Evolutionary conservation across 139 green algal genomes (phyloP).

Genomic region (Asterochloris sp.): DNA sequence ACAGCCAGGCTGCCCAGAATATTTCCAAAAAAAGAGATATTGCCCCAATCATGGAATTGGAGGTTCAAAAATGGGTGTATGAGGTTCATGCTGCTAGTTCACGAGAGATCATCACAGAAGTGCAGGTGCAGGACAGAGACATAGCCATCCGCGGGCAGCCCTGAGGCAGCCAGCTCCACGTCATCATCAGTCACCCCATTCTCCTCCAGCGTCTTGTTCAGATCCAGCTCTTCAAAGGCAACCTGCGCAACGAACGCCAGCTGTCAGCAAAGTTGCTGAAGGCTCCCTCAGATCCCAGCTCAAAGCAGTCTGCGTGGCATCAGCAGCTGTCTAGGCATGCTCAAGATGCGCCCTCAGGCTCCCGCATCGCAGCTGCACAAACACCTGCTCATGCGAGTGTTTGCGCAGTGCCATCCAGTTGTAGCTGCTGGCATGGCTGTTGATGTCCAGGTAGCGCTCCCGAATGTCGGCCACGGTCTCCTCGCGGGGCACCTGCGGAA

Average conservation of each 20-base stretch:
- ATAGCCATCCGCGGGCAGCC: conserved; percentile 50
- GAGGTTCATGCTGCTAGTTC: too few species aligned
- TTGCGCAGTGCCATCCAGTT: conserved; percentile 66
- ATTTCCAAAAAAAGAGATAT: not conserved
- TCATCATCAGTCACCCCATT: conserved; percentile 63
- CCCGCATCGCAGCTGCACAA: not conserved
- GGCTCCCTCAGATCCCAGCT: not conserved
- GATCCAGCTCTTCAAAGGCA: conserved; percentile 53
- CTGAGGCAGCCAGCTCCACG: conserved; percentile 43
- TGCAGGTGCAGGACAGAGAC: conserved; percentile 71
- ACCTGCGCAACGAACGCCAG: conserved; percentile 1
- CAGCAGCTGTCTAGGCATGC: not conserved
- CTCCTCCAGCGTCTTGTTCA: conserved; percentile 62
- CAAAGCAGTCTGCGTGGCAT: not conserved
- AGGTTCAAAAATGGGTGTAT: too few species aligned
- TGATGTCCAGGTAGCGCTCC: conserved; percentile 67
- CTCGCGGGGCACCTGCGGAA: conserved; percentile 50
- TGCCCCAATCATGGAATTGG: not conserved
- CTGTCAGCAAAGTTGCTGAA: conserved; percentile 3
- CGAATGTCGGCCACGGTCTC: conserved; percentile 73
- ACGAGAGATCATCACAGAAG: conserved; percentile 72
- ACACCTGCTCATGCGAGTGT: not conserved
- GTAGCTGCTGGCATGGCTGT: conserved; percentile 73
- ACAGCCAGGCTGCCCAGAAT: not conserved
- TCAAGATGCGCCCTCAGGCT: not conserved